These are phyloP conservation scores for Penicillium sp. DNA, from an alignment of 2,329 filamentous ascomycete species.

Conservation along the genomic window DNA sequence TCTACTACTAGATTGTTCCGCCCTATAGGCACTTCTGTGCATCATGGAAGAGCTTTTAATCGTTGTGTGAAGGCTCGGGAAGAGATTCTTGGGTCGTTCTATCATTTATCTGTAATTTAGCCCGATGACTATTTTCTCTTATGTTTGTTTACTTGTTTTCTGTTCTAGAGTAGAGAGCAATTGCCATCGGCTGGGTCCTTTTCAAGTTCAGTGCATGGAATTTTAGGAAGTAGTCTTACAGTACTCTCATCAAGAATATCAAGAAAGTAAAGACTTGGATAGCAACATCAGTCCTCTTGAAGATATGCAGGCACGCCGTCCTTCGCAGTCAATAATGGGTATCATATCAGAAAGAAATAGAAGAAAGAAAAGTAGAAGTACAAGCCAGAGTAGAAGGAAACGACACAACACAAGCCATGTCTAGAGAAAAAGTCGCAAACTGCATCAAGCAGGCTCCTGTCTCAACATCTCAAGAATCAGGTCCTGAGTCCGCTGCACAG, in stretches of 20 bases:
- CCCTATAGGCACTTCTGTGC: slow-evolving; percentile 9
- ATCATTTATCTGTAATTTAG: slow-evolving; percentile 43
- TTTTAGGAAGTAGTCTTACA: background rate
- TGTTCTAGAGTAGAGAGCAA: slow-evolving; percentile 30
- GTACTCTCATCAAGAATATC: background rate
- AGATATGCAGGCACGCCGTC: background rate
- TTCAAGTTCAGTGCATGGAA: background rate
- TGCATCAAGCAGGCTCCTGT: slow-evolving; percentile 33
- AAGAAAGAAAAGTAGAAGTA: background rate
- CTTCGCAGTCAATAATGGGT: slow-evolving; percentile 15
- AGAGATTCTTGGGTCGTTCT: slow-evolving; percentile 23
- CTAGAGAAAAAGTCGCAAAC: background rate
- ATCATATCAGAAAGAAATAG: slow-evolving; percentile 18
- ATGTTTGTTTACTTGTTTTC: slow-evolving; percentile 27
- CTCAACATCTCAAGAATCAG: slow-evolving; percentile 44
- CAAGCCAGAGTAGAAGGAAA: background rate
- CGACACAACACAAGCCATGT: background rate
- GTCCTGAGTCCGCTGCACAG: slow-evolving; percentile 42
- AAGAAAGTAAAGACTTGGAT: background rate
- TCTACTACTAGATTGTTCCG: slow-evolving; percentile 61
- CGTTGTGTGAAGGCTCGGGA: slow-evolving; percentile 8
- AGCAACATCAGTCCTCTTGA: background rate
- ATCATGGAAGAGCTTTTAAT: slow-evolving; percentile 18
- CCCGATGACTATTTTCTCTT: slow-evolving; percentile 33
- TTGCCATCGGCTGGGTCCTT: slow-evolving; percentile 19